A percentile compares a stretch with the other conserved stretches of the same genome.
These are phyloP conservation scores for Salvia hispanica DNA, from an alignment of 257 asterid species.

Conservation along the genomic window DNA sequence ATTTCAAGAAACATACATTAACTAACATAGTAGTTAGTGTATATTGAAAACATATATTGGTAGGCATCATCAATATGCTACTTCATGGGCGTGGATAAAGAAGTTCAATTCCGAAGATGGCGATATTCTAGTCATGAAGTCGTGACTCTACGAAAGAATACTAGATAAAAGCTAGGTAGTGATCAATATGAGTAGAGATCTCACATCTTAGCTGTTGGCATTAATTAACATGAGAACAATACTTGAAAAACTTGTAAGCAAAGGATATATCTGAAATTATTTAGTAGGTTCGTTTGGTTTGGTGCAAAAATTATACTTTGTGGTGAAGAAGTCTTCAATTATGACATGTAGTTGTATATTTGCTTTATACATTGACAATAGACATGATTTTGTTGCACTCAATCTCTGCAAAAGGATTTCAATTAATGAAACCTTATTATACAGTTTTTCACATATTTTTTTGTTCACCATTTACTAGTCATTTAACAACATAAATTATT, in stretches of 20 bases:
- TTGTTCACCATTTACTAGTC: no score
- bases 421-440: neutral
- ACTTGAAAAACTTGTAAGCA: slow-evolving; percentile 42
- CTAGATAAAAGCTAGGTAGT: neutral
- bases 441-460: no score
- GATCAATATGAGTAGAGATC: slow-evolving; percentile 16
- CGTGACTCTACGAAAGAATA: neutral
- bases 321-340: slow-evolving; percentile 14
- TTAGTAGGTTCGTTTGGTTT: slow-evolving; percentile 21
- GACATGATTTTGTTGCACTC: slow-evolving; percentile 33
- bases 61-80: no score
- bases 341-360: slow-evolving; percentile 21
- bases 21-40: neutral
- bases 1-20: neutral
- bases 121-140: no score
- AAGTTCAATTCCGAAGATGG: no score
- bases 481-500: no score
- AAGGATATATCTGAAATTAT: slow-evolving; percentile 26
- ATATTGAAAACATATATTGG: neutral
- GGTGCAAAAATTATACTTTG: slow-evolving; percentile 6
- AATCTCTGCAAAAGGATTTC: neutral
- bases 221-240: slow-evolving; percentile 33
- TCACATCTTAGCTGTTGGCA: slow-evolving; percentile 37
- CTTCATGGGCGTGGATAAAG: neutral
- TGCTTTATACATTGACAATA: slow-evolving; percentile 22